These are phyloP conservation scores for Euphrasia confusa DNA, from an alignment of 257 asterid species.

Conservation along the genomic window DNA sequence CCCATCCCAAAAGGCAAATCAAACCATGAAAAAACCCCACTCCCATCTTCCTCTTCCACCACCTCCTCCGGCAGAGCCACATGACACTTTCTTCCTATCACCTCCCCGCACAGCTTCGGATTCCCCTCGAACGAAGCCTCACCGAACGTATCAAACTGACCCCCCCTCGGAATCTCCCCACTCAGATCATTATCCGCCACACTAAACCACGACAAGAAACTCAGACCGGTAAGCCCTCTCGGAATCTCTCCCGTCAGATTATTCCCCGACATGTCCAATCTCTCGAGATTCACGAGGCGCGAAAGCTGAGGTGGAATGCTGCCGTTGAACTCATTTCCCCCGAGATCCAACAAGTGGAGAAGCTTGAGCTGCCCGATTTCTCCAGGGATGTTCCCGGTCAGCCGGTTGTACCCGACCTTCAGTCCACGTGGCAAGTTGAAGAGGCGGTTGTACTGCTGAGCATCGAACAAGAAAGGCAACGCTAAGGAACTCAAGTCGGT, in stretches of 20 bases:
- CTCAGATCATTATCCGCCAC: constrained; percentile 46
- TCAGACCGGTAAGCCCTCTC: constrained; percentile 29
- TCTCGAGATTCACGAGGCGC: constrained; percentile 35
- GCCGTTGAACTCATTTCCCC: constrained; percentile 36
- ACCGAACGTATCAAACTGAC: constrained; percentile 46
- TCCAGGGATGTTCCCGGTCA: constrained; percentile 42
- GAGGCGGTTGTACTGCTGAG: constrained; percentile 37
- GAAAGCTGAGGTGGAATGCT: constrained; percentile 44
- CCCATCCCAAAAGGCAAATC: constrained; percentile 37
- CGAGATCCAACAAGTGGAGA: constrained; percentile 37
- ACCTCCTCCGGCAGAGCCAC: not conserved
- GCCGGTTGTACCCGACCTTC: constrained; percentile 39
- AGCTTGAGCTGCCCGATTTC: constrained; percentile 43
- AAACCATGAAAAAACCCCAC: constrained; percentile 23
- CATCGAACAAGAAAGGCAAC: constrained; percentile 40
- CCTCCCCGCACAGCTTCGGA: constrained; percentile 42
- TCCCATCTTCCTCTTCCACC: constrained; percentile 2
- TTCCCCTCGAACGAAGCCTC: constrained; percentile 41
- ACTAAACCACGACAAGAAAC: constrained; percentile 46
- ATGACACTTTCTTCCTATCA: constrained; percentile 24
- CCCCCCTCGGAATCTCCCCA: constrained; percentile 48
- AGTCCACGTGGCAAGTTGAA: constrained; percentile 45
- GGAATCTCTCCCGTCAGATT: constrained; percentile 47
- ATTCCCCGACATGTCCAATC: constrained; percentile 39
- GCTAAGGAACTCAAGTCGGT: constrained; percentile 38